Evolutionary conservation across 495 filamentous ascomycete species (phyloP).

Genomic region (Friedmanniomyces simplex): DNA sequence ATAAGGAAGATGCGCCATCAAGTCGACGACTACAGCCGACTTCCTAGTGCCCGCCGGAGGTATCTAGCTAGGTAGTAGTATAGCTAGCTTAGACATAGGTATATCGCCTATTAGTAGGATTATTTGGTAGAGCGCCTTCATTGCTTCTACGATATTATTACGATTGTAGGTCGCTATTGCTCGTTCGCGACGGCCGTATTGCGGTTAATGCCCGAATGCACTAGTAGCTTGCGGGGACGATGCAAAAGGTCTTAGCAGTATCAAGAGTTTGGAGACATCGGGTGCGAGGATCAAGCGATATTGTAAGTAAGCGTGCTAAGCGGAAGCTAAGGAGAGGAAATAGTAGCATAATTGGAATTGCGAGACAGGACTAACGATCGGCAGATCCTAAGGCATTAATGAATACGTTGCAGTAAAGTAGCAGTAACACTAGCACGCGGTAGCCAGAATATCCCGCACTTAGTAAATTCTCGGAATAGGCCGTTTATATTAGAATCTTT

Average conservation of each 20-base stretch:
- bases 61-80: not conserved
- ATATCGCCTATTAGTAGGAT: not conserved
- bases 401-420: no score
- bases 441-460: no score
- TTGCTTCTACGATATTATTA: not conserved
- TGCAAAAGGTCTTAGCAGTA: not conserved
- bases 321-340: not conserved
- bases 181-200: not conserved
- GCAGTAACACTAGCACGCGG: no score
- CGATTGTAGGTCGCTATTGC: constrained; percentile 5
- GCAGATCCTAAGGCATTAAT: no score
- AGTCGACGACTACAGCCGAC: not conserved
- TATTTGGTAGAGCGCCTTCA: not conserved
- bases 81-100: not conserved
- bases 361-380: no score
- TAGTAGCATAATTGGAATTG: no score
- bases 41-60: not conserved
- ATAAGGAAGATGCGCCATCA: constrained; percentile 1
- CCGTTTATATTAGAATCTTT: no score
- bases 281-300: not conserved
- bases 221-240: not conserved
- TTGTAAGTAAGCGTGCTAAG: not conserved
- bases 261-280: not conserved
- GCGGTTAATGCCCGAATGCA: not conserved
- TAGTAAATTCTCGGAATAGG: no score